Base-by-base conservation (phyloP, 2,329 filamentous ascomycete genomes). In the Penicillium sp. region DNA sequence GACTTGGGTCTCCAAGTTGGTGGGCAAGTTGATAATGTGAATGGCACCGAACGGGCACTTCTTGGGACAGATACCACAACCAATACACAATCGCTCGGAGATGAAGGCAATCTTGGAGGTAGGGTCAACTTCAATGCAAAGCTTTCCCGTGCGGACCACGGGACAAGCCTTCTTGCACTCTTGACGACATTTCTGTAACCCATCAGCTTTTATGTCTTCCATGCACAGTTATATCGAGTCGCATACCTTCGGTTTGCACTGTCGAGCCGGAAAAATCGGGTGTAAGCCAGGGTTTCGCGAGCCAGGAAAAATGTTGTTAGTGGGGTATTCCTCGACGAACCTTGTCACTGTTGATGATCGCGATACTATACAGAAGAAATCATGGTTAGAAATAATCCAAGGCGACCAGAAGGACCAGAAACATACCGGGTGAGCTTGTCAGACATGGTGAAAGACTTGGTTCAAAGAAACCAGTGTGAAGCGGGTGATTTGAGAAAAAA, bases 21-120 rank as follows among this genome's bases (percentile, higher is more conserved):
- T 99, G 66, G 95, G 94, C 82, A 99, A 81, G 81, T 99, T 99
- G 91, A 99, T 99, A 77, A 99, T 99, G 75, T 93, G 95, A 79
- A 99, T 99, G 63, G 94, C 94, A 72, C 92, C 89, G 77, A 99
- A 99, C 14, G 94, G 94, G 76, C 94, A 99, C 77, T 97, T 97
- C 82, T 99, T 99, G 42, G 93, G 92, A 77, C 95, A 99, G 80
- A 99, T 99, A 87, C 94, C 95, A 73, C 95, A 99, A 77, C 94
- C 94, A 69, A 97, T 97, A 75, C 93, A 97, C 59, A 97, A 86
- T 61, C 86, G 86, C 77, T 99, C 94, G 63, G 93, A 97, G 70
- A 99, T 96, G 83, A 97, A 99, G 74, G 94, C 94, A 67, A 99
- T 93, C 71, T 93, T 93, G 63, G 93, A 95, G 54, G 90, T 85